Percentiles rank a stretch among this genome's conserved stretches.
These are phyloP conservation scores for Lasiodiplodia gonubiensis DNA, from an alignment of 2,329 filamentous ascomycete species.

Conservation along the genomic window DNA sequence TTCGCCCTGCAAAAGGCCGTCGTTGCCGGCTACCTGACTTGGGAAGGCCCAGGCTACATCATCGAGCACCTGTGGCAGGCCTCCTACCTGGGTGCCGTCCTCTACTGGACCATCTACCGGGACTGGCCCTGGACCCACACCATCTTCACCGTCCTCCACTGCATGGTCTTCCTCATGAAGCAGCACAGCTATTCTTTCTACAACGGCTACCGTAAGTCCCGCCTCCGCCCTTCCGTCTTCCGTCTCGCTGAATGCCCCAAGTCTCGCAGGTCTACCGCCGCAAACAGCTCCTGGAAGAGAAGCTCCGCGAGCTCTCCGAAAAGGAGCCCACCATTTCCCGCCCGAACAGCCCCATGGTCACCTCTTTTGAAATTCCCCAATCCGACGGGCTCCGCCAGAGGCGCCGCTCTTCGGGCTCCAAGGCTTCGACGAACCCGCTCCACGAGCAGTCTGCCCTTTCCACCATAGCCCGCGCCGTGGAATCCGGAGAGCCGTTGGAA, in stretches of 20 bases:
- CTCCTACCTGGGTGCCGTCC: constrained; percentile 64
- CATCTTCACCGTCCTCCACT: constrained; percentile 77
- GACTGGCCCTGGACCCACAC: constrained; percentile 86
- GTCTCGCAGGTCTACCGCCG: constrained; percentile 65
- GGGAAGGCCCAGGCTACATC: constrained; percentile 74
- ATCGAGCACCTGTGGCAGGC: constrained; percentile 77
- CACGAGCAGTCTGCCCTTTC: constrained; percentile 63
- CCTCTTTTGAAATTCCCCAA: constrained; percentile 19
- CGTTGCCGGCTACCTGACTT: constrained; percentile 64
- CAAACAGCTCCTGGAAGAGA: constrained; percentile 50
- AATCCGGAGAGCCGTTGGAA: constrained; percentile 65
- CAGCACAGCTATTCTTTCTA: constrained; percentile 81
- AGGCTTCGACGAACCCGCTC: constrained; percentile 50
- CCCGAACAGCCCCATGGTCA: constrained; percentile 17
- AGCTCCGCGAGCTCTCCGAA: constrained; percentile 64
- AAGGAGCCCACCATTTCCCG: constrained; percentile 48
- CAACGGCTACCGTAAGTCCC: constrained; percentile 67
- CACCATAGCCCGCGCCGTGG: constrained; percentile 66
- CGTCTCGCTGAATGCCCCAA: constrained; percentile 28
- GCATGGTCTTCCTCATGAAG: constrained; percentile 80
- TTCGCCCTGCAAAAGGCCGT: constrained; percentile 69
- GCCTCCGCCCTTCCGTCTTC: neutral
- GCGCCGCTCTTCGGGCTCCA: constrained; percentile 44
- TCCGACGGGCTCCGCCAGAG: constrained; percentile 29
- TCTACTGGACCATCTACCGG: constrained; percentile 70